Evolutionary conservation across 352 stramenopile genomes (phyloP).

Genomic region (Globisporangium canariense): DNA sequence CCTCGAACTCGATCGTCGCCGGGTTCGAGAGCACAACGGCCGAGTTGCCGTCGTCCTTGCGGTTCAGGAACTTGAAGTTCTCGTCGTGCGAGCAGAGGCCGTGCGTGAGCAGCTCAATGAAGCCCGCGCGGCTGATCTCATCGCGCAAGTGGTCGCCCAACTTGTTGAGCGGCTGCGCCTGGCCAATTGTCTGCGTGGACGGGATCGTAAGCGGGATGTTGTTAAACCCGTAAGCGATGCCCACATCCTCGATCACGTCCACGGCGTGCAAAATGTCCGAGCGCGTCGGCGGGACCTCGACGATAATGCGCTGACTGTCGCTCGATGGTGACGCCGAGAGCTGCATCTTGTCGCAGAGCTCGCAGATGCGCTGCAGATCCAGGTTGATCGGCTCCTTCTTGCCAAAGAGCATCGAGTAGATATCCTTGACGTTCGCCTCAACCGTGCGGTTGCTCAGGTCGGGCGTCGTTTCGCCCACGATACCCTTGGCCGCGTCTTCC

Average conservation of each 20-base stretch:
- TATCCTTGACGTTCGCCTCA: slow-evolving; percentile 81
- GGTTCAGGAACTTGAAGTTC: slow-evolving; percentile 96
- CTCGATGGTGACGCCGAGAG: slow-evolving; percentile 80
- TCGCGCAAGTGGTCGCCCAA: slow-evolving; percentile 97
- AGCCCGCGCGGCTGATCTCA: slow-evolving; percentile 97
- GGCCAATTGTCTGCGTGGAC: slow-evolving; percentile 93
- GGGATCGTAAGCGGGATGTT: slow-evolving; percentile 97
- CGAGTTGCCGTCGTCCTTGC: slow-evolving; percentile 68
- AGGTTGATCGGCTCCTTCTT: slow-evolving; percentile 74
- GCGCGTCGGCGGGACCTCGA: slow-evolving; percentile 96
- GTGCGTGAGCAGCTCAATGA: slow-evolving; percentile 98
- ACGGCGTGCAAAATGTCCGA: slow-evolving; percentile 98
- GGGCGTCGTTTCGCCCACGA: slow-evolving; percentile 84
- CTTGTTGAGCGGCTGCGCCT: slow-evolving; percentile 96
- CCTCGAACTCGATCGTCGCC: slow-evolving; percentile 98
- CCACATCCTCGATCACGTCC: slow-evolving; percentile 99
- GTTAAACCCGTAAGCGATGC: slow-evolving; percentile 99
- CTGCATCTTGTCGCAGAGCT: slow-evolving; percentile 99
- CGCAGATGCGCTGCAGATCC: slow-evolving; percentile 85
- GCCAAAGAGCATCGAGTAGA: slow-evolving; percentile 88
- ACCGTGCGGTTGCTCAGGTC: slow-evolving; percentile 90
- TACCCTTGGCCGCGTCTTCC: slow-evolving; percentile 53
- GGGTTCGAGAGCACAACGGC: slow-evolving; percentile 98
- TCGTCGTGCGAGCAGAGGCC: slow-evolving; percentile 96
- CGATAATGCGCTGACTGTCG: slow-evolving; percentile 78